A percentile compares a stretch with the other conserved stretches of the same genome.
Evolutionary conservation across 106 monocot species (phyloP).

Genomic region (Gastrodia elata): DNA sequence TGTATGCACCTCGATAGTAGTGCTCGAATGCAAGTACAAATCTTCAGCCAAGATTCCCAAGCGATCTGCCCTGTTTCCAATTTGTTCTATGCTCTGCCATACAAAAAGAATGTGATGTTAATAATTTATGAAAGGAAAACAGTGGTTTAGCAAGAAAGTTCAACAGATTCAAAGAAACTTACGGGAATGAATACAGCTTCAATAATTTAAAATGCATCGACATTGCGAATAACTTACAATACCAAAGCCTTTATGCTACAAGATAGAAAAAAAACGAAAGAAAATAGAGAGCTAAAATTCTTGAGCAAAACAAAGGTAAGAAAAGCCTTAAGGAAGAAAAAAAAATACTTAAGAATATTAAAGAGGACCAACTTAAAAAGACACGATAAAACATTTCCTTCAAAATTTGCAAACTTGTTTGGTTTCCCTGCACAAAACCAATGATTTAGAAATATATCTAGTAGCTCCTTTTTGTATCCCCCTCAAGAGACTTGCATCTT

Average conservation of each 20-base stretch:
- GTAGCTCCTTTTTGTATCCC: background rate
- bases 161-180: background rate
- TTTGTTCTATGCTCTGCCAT: constrained; percentile 91
- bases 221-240: background rate
- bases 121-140: background rate
- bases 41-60: constrained; percentile 60
- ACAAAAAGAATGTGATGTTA: constrained; percentile 3
- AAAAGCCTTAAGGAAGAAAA: background rate
- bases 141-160: background rate
- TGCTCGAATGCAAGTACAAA: constrained; percentile 86
- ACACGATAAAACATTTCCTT: background rate
- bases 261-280: background rate
- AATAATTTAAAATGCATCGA: background rate
- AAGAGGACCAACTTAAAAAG: background rate
- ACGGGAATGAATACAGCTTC: background rate
- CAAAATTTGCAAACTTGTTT: background rate
- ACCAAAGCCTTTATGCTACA: background rate
- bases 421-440: background rate
- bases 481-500: background rate
- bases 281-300: background rate
- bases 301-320: background rate
- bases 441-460: background rate
- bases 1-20: constrained; percentile 71
- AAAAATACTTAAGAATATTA: background rate
- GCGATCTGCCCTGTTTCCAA: constrained; percentile 86